Base-by-base conservation (phyloP, 345 rosid species). In the Sisymbrium altissimum region DNA sequence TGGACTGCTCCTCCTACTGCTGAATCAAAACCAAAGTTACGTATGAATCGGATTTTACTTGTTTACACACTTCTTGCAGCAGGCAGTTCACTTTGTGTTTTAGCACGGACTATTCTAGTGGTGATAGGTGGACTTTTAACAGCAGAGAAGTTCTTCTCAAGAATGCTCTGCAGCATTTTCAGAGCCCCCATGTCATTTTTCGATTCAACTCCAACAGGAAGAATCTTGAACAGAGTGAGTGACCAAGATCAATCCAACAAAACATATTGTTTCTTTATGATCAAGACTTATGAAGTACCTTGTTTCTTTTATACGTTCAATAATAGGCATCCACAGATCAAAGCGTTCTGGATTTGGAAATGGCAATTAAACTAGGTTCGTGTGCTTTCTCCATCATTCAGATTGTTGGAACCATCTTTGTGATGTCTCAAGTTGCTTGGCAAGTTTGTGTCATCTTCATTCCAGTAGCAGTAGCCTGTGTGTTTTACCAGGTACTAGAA, bases 351-450 rank as follows among this genome's bases (percentile, higher is more conserved):
- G 98, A 93, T 84, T 73, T 93, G 85, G 97, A 89, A 82, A 83
- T 93, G 58, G 89, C 96, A 68, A 21, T n/a, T 14, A 91, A 29
- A 79, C 76, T 91, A 75, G 96, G 98, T 14, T 88, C 97, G 98
- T 93, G 97, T 71, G 98, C 92, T 41, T 89, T 89, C 84, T 89
- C 96, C 4, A 80, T 88, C 66, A 91, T 91, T 79, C 94, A 89
- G 79, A 71, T 93, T 10, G 29, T 91, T 12, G 98, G 97, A 71
- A 88, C 98, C 14, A 84, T 93, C 70, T 83, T 84, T 12, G 97
- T 93, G 23, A 93, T 91, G 96, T 88, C 98, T 14, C 94, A 93
- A 70, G 97, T 86, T 64, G 98, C 98, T 46, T 93, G 98, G 98
- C 80, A 93, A 87, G 98, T 93, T 74, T 93, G 89, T 72, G 84